Percentiles rank a stretch among this genome's conserved stretches.
Conservation (phyloP, 2,329 filamentous ascomycete species). For the Malbranchea cinnamomea region DNA sequence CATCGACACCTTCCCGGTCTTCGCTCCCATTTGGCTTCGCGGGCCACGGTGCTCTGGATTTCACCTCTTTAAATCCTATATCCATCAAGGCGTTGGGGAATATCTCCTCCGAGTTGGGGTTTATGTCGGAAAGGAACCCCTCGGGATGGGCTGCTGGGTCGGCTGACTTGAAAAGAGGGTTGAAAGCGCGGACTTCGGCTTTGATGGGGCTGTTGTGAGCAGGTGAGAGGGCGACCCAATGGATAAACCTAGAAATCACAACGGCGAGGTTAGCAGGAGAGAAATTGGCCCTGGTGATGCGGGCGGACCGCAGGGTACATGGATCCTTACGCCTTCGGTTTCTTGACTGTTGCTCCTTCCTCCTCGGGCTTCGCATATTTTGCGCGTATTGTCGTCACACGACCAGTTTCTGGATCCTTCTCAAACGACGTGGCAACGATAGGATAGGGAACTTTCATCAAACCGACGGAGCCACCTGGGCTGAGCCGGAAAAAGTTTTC, state of each 20-base stretch:
- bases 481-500: conserved; percentile 66
- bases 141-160: conserved; percentile 64
- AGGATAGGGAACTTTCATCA: conserved; percentile 55
- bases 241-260: conserved; percentile 43
- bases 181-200: conserved; percentile 65
- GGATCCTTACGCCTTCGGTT: conserved; percentile 59
- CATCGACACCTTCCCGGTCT: conserved; percentile 35
- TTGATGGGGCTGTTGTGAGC: conserved; percentile 43
- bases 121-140: conserved; percentile 72
- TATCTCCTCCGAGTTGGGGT: conserved; percentile 69
- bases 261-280: not conserved
- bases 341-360: conserved; percentile 43
- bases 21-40: conserved; percentile 57
- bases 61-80: conserved; percentile 66
- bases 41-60: conserved; percentile 62
- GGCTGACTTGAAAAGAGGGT: conserved; percentile 72
- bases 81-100: conserved; percentile 68
- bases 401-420: conserved; percentile 49
- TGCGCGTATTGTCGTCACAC: conserved; percentile 51
- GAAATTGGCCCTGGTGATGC: not conserved
- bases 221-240: conserved; percentile 68
- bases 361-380: conserved; percentile 52
- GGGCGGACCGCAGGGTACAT: no score
- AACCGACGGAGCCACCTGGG: conserved; percentile 57
- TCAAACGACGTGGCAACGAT: conserved; percentile 54